Base-by-base conservation (phyloP, 176 grass and related monocot genomes). In the Raddia guianensis region DNA sequence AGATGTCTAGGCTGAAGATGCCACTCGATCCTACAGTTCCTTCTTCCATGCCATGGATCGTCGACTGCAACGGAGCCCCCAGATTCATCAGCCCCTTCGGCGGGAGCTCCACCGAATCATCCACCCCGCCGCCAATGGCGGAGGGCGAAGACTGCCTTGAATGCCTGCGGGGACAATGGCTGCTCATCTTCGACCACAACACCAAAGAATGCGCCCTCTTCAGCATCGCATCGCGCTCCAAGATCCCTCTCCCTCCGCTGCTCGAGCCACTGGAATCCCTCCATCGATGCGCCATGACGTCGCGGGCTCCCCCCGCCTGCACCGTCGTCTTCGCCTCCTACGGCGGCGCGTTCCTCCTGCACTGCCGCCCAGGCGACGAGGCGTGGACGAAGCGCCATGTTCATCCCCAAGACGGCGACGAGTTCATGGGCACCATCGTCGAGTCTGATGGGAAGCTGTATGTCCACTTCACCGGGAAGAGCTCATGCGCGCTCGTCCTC, bases 361-460 rank as follows among this genome's bases (percentile, higher is more conserved):
- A 67, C 60, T 85, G 83, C 6, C 72, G 32, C 20, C 62, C 73
- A 2, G 52, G 49, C 6, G 63, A 78, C 16, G 15, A 19, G 40
- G 80, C 73, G 10, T 82, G 80, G 80, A 73, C 68, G 16, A 82
- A 82, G 80, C 7, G 27, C 4, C 3, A 52, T 7, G 9, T 72
- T 58, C 50, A 60, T 16, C 73, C 59, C n/a, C 2, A 69, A 1
- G 19, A 51, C 4, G 12, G 3, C 6, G 15, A 16, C 27, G 34
- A 14, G 37, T 43, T 68, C 15, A 5, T 0, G 2, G 15, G 16
- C 15, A 15, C 9, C 20, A 82, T 56, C 12, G 46, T 73, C 8
- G 67, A 45, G 13, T 73, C 33, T 12, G 18, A 82, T 8, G 80
- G 80, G 53, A 82, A 62, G 13, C 46, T 82, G 71, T 82, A 82